A percentile compares a stretch with the other conserved stretches of the same genome.
These are phyloP conservation scores for Ceratobasidium sp. DNA, from an alignment of 1,284 basidiomycete species.

Conservation along the genomic window DNA sequence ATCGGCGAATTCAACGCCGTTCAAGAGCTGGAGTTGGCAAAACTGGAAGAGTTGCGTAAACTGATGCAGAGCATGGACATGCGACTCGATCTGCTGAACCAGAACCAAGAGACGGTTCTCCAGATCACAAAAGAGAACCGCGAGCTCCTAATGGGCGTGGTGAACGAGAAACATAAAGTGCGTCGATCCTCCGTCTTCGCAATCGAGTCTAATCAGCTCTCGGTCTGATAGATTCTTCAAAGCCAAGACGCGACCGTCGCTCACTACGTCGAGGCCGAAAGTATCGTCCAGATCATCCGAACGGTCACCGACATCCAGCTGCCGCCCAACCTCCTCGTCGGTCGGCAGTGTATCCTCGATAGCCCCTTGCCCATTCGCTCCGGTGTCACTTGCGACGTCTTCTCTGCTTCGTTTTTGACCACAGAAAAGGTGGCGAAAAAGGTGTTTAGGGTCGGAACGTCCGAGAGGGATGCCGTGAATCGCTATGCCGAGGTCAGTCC, in stretches of 20 bases:
- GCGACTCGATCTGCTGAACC: too few species aligned
- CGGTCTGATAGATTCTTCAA: background rate
- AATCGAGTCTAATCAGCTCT: too few species aligned
- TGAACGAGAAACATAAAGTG: too few species aligned
- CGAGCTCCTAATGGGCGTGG: too few species aligned
- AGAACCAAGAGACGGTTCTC: too few species aligned
- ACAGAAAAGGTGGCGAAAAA: slow-evolving; percentile 34
- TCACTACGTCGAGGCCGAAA: slow-evolving; percentile 4
- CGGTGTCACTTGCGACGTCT: slow-evolving; percentile 20
- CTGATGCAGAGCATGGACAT: background rate
- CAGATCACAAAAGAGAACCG: background rate
- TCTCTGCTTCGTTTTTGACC: slow-evolving; percentile 14
- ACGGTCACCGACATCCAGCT: slow-evolving; percentile 26
- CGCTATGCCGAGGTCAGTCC: background rate
- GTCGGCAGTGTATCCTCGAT: slow-evolving; percentile 16
- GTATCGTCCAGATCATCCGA: slow-evolving; percentile 8
- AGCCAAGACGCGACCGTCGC: background rate
- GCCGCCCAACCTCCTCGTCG: slow-evolving; percentile 11
- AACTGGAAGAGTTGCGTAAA: background rate
- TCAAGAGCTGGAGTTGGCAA: background rate
- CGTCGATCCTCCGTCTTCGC: too few species aligned
- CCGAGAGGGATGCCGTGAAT: slow-evolving; percentile 4
- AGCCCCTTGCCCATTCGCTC: background rate
- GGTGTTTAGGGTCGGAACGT: slow-evolving; percentile 32
- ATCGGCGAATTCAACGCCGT: background rate